phyloP scores from a whole-genome alignment of 495 filamentous ascomycete species.

The Aspergillus egyptiacus region DNA sequence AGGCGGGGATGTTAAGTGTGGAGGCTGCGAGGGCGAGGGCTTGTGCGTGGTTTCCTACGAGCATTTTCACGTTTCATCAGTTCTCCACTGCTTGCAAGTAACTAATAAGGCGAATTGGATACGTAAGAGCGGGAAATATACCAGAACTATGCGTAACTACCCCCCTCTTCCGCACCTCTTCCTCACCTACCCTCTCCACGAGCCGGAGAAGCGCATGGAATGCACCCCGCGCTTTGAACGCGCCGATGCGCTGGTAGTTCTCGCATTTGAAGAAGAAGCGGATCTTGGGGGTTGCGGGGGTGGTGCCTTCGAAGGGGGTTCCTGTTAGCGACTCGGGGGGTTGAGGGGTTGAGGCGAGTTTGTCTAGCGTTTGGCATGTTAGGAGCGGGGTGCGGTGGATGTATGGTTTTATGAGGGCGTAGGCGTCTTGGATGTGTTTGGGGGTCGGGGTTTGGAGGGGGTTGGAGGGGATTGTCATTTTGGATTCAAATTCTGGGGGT shows the following conservation, averaged over 20 bases:
- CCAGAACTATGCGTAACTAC: slow-evolving; percentile 92
- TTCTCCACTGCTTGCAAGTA: no score
- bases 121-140: slow-evolving; percentile 32
- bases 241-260: slow-evolving; percentile 84
- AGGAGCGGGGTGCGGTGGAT: slow-evolving; percentile 81
- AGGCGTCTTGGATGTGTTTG: slow-evolving; percentile 60
- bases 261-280: slow-evolving; percentile 94
- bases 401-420: slow-evolving; percentile 63
- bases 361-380: slow-evolving; percentile 66
- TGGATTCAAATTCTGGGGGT: background rate
- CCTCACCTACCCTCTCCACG: slow-evolving; percentile 54
- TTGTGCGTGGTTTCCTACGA: slow-evolving; percentile 92
- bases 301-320: slow-evolving; percentile 52
- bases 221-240: slow-evolving; percentile 88
- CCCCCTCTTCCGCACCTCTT: slow-evolving; percentile 51
- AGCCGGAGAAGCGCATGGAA: slow-evolving; percentile 82
- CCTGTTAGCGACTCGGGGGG: slow-evolving; percentile 43
- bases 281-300: slow-evolving; percentile 58
- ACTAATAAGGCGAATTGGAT: background rate
- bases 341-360: slow-evolving; percentile 68
- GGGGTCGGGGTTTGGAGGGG: slow-evolving; percentile 48
- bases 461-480: background rate
- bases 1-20: slow-evolving; percentile 56
- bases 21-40: slow-evolving; percentile 83
- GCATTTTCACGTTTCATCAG: no score